Base-by-base conservation (phyloP, 2,329 filamentous ascomycete genomes). In the Penicillium rolfsii region DNA sequence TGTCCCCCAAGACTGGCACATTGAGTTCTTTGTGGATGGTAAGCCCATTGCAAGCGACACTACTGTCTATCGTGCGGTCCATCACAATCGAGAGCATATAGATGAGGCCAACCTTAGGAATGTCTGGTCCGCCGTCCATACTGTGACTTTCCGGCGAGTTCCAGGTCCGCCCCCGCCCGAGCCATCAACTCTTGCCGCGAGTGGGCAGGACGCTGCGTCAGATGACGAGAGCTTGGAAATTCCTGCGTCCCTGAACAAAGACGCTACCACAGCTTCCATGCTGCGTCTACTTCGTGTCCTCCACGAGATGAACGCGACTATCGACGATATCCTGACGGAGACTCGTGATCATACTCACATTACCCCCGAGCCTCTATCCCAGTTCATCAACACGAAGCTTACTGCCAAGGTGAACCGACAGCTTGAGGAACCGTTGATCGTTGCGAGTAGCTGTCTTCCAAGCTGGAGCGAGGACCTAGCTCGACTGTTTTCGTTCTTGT, bases 321-420 rank as follows among this genome's bases (percentile, higher is more conserved):
- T 97, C 16, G 93, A 97, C 67, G 94, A 98, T 73, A 90, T 98
- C 4, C 77, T 97, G 63, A 85, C 90, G 2, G 90, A 94, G 63
- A 90, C 90, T 70, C 90, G 90, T 71, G 87, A 88, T 55, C 80
- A 85, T 2, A 78, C 90, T 60, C 88, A 87, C 63, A 81, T 96
- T 30, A 91, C 91, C 53, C 84, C 89, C 1, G 94, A 98, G 76
- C 91, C 94, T 0, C 78, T 96, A 50, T 89, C 93, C 2, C 93
- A 98, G 68, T 99, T 99, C 70, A 95, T 99, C 78, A 99, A 99
- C 73, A 97, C 95, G 0, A 99, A 99, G 76, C 85, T 99, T 40
- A 99, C 95, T 0, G 96, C 95, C 1, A 99, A 99, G 80, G 85
- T 99, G 59, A 99, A 99, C 73, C 89, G 95, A 30, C 96, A 99